These are phyloP conservation scores for Nymphaea colorata DNA, from an alignment of 164 flowering plant genomes.

Conservation along the genomic window DNA sequence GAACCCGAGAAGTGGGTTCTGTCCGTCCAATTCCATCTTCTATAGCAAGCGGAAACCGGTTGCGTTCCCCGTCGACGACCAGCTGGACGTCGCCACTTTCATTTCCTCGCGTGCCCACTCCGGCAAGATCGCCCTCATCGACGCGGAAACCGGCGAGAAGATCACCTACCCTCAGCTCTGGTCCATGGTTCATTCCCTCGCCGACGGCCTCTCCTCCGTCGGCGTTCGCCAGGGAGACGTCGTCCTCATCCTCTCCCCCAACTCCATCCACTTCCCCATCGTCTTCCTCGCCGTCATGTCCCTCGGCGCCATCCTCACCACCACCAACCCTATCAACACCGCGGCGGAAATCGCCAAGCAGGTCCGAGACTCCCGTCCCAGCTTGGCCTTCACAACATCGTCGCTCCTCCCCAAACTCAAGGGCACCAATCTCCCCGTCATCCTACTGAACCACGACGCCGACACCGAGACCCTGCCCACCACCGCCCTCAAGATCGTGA, in stretches of 20 bases:
- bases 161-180: slow-evolving; percentile 51
- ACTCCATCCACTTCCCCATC: slow-evolving; percentile 70
- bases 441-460: slow-evolving; percentile 26
- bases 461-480: neutral
- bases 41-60: slow-evolving; percentile 59
- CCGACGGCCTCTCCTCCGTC: slow-evolving; percentile 33
- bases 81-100: slow-evolving; percentile 63
- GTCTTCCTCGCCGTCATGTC: slow-evolving; percentile 72
- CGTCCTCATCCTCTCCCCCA: slow-evolving; percentile 63
- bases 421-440: slow-evolving; percentile 31
- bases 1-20: slow-evolving; percentile 41
- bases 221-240: slow-evolving; percentile 67
- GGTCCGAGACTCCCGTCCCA: slow-evolving; percentile 51
- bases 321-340: slow-evolving; percentile 79
- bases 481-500: neutral
- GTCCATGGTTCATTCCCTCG: slow-evolving; percentile 46
- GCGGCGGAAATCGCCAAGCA: slow-evolving; percentile 54
- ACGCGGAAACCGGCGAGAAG: slow-evolving; percentile 53
- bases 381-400: slow-evolving; percentile 48
- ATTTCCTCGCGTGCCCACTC: slow-evolving; percentile 65
- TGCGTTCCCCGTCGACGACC: slow-evolving; percentile 31
- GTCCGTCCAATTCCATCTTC: slow-evolving; percentile 40
- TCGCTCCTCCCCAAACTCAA: slow-evolving; percentile 50
- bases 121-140: slow-evolving; percentile 65
- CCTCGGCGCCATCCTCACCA: slow-evolving; percentile 78